phyloP scores from a whole-genome alignment of 2,329 filamentous ascomycete genomes.

The Graphiopsis chlorocephala region DNA sequence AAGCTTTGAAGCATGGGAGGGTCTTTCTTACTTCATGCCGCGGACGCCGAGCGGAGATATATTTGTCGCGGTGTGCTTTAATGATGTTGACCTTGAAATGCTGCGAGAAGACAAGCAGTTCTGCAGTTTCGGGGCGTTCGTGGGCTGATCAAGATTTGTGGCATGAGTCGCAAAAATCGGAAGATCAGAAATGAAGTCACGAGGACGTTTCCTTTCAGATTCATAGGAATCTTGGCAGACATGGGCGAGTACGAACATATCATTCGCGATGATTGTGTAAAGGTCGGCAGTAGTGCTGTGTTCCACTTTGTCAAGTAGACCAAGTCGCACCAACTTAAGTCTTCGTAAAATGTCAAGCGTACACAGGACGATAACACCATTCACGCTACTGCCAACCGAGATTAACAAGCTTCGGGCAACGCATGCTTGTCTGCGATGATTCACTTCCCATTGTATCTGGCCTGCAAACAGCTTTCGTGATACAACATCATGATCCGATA shows the following conservation, averaged over 20 bases:
- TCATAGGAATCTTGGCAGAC: not conserved
- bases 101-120: not conserved
- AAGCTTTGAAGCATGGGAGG: conserved; percentile 15
- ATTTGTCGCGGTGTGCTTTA: conserved; percentile 8
- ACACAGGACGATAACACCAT: not conserved
- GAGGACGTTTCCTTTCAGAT: not conserved
- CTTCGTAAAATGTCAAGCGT: not conserved
- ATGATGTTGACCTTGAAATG: not conserved
- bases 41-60: conserved; percentile 16
- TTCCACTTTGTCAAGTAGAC: too few relatives aligned
- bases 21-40: conserved; percentile 19
- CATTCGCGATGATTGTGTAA: not conserved
- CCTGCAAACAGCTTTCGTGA: too few relatives aligned
- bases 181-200: not conserved
- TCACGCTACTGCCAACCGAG: not conserved
- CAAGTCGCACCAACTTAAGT: too few relatives aligned
- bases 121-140: not conserved
- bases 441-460: not conserved
- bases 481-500: too few relatives aligned
- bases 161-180: not conserved
- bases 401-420: not conserved
- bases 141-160: not conserved
- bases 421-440: not conserved
- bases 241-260: not conserved
- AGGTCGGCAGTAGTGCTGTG: too few relatives aligned